Conservation (phyloP, 805 yeast species). For the Starmera amethionina region DNA sequence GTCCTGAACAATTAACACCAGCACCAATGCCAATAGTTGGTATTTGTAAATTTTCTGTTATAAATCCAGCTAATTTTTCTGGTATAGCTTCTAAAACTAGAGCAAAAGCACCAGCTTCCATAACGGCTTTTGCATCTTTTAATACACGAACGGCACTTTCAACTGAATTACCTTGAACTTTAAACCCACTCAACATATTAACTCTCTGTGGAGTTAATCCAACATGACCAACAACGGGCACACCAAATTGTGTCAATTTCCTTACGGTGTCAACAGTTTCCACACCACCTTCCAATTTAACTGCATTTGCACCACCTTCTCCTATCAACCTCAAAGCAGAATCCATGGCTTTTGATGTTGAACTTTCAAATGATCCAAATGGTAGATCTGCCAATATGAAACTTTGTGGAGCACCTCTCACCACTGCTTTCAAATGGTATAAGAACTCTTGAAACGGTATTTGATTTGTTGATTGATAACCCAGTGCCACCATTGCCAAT, state of each 20-base stretch:
- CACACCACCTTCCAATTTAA: constrained; percentile 79
- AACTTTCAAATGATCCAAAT: constrained; percentile 72
- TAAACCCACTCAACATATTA: constrained; percentile 75
- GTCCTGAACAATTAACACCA: constrained; percentile 76
- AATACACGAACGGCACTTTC: constrained; percentile 45
- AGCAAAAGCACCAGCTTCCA: constrained; percentile 68
- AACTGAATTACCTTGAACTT: constrained; percentile 65
- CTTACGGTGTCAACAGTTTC: constrained; percentile 44
- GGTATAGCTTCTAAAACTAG: constrained; percentile 85
- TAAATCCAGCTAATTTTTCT: constrained; percentile 48
- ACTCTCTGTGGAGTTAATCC: constrained; percentile 89
- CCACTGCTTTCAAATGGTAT: constrained; percentile 66
- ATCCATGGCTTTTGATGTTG: constrained; percentile 51
- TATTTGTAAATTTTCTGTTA: constrained; percentile 49
- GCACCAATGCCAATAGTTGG: constrained; percentile 98
- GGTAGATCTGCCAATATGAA: constrained; percentile 81
- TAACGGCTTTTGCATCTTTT: constrained; percentile 60
- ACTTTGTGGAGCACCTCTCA: constrained; percentile 57
- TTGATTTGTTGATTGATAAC: constrained; percentile 68
- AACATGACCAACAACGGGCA: constrained; percentile 86
- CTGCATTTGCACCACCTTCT: constrained; percentile 49
- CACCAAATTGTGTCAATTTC: constrained; percentile 55
- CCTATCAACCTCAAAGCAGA: constrained; percentile 47
- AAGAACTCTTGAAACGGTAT: constrained; percentile 71
- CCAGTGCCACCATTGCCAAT: constrained; percentile 83